These are phyloP conservation scores for Alternaria dauci DNA, from an alignment of 2,329 filamentous ascomycete species.

Conservation along the genomic window DNA sequence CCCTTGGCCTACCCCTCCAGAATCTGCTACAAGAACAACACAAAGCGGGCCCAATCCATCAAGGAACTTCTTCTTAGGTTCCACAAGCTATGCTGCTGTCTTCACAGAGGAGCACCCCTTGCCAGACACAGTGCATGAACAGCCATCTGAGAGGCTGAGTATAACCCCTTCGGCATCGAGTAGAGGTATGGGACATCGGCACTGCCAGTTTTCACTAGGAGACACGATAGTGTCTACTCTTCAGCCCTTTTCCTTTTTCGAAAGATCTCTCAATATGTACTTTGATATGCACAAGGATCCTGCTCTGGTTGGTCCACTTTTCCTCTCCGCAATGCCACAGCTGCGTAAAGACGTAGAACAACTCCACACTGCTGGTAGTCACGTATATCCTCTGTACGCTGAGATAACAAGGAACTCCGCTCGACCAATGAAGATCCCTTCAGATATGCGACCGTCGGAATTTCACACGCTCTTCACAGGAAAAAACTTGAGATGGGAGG, in stretches of 20 bases:
- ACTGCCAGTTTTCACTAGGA: conserved; percentile 42
- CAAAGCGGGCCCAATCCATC: conserved; percentile 32
- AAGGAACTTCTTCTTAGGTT: conserved; percentile 46
- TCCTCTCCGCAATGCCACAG: conserved; percentile 43
- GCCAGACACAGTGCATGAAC: conserved; percentile 41
- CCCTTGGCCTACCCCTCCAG: conserved; percentile 44
- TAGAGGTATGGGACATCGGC: conserved; percentile 33
- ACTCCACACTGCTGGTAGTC: conserved; percentile 26
- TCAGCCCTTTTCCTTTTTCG: conserved; percentile 40
- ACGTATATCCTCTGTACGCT: conserved; percentile 33
- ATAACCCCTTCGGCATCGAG: conserved; percentile 31
- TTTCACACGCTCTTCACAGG: conserved; percentile 48
- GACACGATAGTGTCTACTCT: conserved; percentile 41
- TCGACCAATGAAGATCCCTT: conserved; percentile 42
- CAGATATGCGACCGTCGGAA: conserved; percentile 41
- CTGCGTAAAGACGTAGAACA: conserved; percentile 42
- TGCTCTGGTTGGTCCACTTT: conserved; percentile 39
- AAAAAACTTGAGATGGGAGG: conserved; percentile 47
- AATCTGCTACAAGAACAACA: conserved; percentile 32
- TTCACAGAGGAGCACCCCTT: conserved; percentile 44
- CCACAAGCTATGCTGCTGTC: conserved; percentile 48
- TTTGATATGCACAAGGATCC: conserved; percentile 39
- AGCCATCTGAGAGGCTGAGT: conserved; percentile 37
- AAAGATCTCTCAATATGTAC: conserved; percentile 38
- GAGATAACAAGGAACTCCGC: conserved; percentile 46